Percentiles rank a stretch among this genome's conserved stretches.
phyloP scores from a whole-genome alignment of 1,139 yeast species.

The Trichomonascaceae sp. region DNA sequence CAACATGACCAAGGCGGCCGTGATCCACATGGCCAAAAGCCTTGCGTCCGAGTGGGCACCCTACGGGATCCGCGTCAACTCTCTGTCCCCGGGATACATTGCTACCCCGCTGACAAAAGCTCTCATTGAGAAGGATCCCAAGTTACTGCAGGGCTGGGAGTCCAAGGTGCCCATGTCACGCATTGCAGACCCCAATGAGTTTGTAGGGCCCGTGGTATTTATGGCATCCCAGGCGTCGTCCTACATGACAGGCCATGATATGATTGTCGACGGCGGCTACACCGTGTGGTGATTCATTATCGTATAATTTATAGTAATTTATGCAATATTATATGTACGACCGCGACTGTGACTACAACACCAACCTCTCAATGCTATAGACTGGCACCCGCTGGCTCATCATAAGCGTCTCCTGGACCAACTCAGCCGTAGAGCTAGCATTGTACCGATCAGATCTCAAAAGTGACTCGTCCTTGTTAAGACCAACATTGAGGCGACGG shows the following conservation, averaged over 20 bases:
- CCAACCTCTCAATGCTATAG: neutral
- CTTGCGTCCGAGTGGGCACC: constrained; percentile 81
- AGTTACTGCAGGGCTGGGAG: constrained; percentile 45
- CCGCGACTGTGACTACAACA: neutral
- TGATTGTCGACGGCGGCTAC: constrained; percentile 78
- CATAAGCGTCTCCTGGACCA: neutral
- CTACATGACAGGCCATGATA: constrained; percentile 73
- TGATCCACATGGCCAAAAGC: constrained; percentile 61
- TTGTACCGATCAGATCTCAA: neutral
- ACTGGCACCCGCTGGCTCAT: neutral
- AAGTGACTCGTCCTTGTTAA: neutral
- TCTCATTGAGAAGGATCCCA: constrained; percentile 39
- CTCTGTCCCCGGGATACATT: constrained; percentile 74
- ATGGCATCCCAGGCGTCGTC: constrained; percentile 60
- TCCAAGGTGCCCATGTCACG: constrained; percentile 60
- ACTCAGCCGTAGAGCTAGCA: neutral
- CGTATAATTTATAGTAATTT: neutral
- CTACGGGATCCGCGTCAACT: constrained; percentile 62
- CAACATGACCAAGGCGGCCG: constrained; percentile 81
- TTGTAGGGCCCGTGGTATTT: constrained; percentile 66
- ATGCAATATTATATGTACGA: too few relatives aligned
- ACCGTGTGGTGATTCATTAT: constrained; percentile 32
- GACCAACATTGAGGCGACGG: neutral
- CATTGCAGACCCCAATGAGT: constrained; percentile 68
- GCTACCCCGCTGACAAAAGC: constrained; percentile 50